Base-by-base conservation (phyloP, 345 rosid species). In the Camelina hispida region DNA sequence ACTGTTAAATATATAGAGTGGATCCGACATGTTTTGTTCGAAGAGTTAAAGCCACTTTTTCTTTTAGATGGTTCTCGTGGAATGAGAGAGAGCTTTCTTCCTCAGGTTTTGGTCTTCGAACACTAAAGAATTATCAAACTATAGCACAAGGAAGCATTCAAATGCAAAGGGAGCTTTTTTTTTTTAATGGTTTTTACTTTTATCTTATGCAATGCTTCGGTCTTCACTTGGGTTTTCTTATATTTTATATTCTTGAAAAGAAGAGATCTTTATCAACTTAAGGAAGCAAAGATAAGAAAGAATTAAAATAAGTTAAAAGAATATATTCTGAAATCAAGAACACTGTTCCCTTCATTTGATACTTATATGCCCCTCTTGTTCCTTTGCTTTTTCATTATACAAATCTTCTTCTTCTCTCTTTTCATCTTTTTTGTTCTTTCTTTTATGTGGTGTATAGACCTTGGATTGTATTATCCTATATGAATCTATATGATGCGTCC, bases 261-360 rank as follows among this genome's bases (percentile, higher is more conserved):
- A 70, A 64, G 67, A 77, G 76, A 67, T 77, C 75, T 62, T 69
- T 71, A 57, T 71, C 55, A 71, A 67, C 28, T 35, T 48, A 70
- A 70, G 8, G 54, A 71, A 65, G 76, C 72, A 57, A 77, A 55
- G 80, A 64, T 71, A 71, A 77, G 66, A 72, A 65, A 60, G 65
- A 78, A 59, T 48, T 47, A 71, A 65, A 50, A 66, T 48, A 78
- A 11, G 32, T 9, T 13, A 51, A 58, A 58, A 42, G 73, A 67
- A 72, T 72, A 72, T 60, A 67, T 78, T 65, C 73, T 66, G 18
- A 71, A 72, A 78, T 66, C 51, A 66, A 78, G 81, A 72, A 78
- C 73, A 78, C 3, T 78, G 81, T 66, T 78, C 78, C 78, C 81
- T 66, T 59, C 6, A 2, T 6, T 70, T 63, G 76, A 77, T 77